Evolutionary conservation across 2,329 filamentous ascomycete genomes (phyloP), one percentile per base, ranked within the genome.

Genomic region (Botrytis hyacinthi): DNA sequence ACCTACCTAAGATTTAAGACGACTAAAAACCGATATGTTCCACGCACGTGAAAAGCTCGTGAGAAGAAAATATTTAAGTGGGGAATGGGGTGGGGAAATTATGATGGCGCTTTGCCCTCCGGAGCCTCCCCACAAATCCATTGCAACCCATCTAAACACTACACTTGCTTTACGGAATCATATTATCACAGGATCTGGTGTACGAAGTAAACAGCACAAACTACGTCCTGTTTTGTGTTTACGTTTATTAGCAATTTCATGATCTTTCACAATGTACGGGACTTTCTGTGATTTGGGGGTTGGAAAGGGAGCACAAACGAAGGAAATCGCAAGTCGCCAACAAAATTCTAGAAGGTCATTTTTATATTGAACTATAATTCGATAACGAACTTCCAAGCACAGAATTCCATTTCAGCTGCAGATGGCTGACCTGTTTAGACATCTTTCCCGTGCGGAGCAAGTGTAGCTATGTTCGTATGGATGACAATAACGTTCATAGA

Each of bases 31-130:
- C 29, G 37, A 12, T n/a, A 8, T 20, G 65, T 16, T 51, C 18
- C 40, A 44, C 29, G 37, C 66, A 69, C 66, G 66, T 69, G 66
- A 69, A 69, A 69, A 69, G 66, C 66, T 69, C 66, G 37, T 69
- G 48, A 44, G 66, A 69, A 69, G 66, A 69, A 69, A 69, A 57
- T 57, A 69, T 57, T 59, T 69, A 42, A 10, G 48, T 57, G 66
- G 66, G 18, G 66, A 26, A 29, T 29, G 12, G 7, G 26, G 65
- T 29, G 48, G 37, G 12, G 48, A 69, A 32, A 32, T 16, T 42
- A 4, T 20, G 29, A 48, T 12, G 66, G 63, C 35, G 14, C 51
- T 29, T 29, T 57, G 6, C 16, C 14, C 51, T 57, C n/a, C 14
- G 1, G 40, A 42, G 5, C 40, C 40, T 14, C n/a, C 12, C 7